phyloP scores from a whole-genome alignment of 2,329 filamentous ascomycete genomes.

The Lasiodiplodia sp. region DNA sequence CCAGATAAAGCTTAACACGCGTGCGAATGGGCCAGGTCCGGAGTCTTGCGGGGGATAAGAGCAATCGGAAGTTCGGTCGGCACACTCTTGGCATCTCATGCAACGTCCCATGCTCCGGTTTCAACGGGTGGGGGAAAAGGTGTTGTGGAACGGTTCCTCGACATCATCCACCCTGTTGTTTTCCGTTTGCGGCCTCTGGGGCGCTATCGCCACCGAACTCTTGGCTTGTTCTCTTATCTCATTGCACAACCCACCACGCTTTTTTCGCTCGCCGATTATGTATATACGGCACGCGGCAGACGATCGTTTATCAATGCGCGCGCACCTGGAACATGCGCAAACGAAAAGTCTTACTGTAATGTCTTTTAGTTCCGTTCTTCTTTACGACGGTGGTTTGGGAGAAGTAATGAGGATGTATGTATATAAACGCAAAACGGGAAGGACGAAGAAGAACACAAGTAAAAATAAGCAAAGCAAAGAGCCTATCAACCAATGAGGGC shows the following conservation, averaged over 20 bases:
- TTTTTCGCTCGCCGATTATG: background rate
- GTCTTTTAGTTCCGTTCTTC: background rate
- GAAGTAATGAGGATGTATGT: background rate
- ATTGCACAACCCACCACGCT: background rate
- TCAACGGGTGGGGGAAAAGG: constrained; percentile 11
- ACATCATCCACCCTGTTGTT: background rate
- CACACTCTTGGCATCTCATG: background rate
- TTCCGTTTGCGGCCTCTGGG: background rate
- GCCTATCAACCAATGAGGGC: background rate
- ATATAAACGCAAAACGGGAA: background rate
- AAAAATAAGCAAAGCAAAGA: background rate
- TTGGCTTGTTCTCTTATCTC: background rate
- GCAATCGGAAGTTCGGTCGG: background rate
- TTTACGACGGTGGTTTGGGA: background rate
- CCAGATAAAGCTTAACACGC: constrained; percentile 25
- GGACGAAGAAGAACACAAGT: background rate
- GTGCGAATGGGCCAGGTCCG: background rate
- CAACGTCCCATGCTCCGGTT: constrained; percentile 4
- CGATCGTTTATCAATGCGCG: background rate
- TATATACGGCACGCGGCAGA: background rate
- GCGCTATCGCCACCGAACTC: background rate
- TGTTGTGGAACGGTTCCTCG: constrained; percentile 1
- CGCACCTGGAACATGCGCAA: background rate
- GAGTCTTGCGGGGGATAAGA: background rate
- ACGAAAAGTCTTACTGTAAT: background rate